phyloP scores from a whole-genome alignment of 164 flowering plant genomes.

The Akebia trifoliata region DNA sequence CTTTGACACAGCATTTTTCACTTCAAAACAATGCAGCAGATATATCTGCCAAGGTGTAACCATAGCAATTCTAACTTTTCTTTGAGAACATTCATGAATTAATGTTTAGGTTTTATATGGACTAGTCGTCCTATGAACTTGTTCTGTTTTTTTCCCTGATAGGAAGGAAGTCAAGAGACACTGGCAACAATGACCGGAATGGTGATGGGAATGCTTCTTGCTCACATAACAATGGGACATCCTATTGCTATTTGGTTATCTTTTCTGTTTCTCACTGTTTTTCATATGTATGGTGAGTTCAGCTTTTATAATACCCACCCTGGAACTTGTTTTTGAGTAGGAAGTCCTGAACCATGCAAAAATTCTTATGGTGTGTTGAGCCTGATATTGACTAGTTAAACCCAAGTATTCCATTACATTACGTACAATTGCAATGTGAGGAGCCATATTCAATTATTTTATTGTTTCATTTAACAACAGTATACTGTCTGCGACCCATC shows the following conservation, averaged over 20 bases:
- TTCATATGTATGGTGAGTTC: constrained; percentile 95
- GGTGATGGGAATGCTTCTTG: constrained; percentile 95
- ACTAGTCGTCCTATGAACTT: not conserved
- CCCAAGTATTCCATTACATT: not conserved
- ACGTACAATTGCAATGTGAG: not conserved
- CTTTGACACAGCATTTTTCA: constrained; percentile 98
- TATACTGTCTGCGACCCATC: too few relatives aligned
- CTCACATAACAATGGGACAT: constrained; percentile 72
- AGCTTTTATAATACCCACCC: not conserved
- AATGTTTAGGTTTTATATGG: not conserved
- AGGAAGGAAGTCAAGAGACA: constrained; percentile 99
- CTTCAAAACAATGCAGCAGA: constrained; percentile 97
- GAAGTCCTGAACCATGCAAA: not conserved
- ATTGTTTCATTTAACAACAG: too few relatives aligned
- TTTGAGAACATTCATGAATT: constrained; percentile 2
- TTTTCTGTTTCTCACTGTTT: constrained; percentile 75
- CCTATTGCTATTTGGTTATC: constrained; percentile 77
- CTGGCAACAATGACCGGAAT: constrained; percentile 95
- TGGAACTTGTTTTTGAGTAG: not conserved
- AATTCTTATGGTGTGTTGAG: not conserved
- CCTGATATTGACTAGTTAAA: not conserved
- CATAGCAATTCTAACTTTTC: constrained; percentile 2
- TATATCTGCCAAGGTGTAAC: constrained; percentile 89
- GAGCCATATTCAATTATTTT: too few relatives aligned
- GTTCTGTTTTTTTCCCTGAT: constrained; percentile 9